Base-by-base conservation (phyloP, 495 filamentous ascomycete genomes). In the Aeminium ludgeri region DNA sequence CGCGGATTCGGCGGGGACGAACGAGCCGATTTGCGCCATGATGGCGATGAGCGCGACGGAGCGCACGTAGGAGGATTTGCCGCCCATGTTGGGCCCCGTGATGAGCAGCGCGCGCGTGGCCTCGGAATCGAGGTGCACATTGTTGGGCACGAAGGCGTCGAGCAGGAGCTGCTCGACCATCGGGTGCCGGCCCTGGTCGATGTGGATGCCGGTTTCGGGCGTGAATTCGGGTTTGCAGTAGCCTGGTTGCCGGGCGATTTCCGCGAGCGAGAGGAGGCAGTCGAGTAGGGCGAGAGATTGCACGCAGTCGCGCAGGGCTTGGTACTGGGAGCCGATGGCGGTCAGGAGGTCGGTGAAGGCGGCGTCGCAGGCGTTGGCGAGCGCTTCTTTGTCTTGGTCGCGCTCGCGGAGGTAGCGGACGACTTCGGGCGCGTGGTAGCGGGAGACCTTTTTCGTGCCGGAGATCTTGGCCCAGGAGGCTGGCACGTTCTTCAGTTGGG, bases 11-110 rank as follows among this genome's bases (percentile, higher is more conserved):
- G 86, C 86, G 11, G 89, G 89, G 2, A 99, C 86, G 57, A 89
- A 99, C 6, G 80, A 87, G 30, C 89, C 89, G 49, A 94, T 80
- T 51, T 99, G 89, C 2, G 80, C 86, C 68, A 99, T 86, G 44
- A 99, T 85, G 13, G 79, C 73, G 40, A 96, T 81, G 0, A 99
- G 74, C 0, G 89, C 89, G 20, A 89, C 76, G 50, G 86, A 81
- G 37, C 89, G 81, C 2, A 96, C 86, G 61, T 92, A 99, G 54
- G 75, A 82, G 33, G 82, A 89, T 55, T 99, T 99, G 19, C 89
- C 89, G 51, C 91, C 91, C 87, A 96, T 96, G 66, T 97, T 97
- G 11, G 91, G 89, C 4, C 91, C 91, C 3, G 91, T 96, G 41
- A 96, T 76, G 30, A 96, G 75, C 36, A 94, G 73, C 0, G 82